Evolutionary conservation across 495 filamentous ascomycete genomes (phyloP).

Genomic region (Letharia columbiana): DNA sequence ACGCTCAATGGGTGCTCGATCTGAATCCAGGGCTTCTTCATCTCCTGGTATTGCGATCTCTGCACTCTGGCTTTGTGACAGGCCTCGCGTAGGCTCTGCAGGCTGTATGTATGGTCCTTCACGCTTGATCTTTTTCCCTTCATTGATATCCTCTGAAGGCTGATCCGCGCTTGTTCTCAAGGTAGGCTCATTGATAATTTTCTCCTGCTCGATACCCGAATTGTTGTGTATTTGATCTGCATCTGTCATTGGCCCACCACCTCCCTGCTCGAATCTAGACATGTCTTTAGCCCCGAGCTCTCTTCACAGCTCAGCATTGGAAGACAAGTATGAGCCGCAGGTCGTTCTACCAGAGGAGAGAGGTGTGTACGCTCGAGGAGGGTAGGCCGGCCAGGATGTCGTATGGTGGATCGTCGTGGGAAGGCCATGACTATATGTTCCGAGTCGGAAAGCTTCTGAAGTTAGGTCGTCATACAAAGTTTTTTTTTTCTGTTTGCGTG

Average conservation of each 20-base stretch:
- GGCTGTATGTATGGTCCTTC: not conserved
- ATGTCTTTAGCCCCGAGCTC: not conserved
- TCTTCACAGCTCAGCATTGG: not conserved
- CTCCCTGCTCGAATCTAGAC: not conserved
- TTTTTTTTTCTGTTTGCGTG: not conserved
- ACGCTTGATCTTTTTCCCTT: not conserved
- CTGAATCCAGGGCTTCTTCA: conserved; percentile 8
- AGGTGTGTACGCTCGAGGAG: not conserved
- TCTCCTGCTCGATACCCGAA: not conserved
- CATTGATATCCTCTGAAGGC: not conserved
- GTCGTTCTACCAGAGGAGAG: not conserved
- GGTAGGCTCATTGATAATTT: not conserved
- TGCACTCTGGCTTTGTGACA: not conserved
- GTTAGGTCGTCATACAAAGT: not conserved
- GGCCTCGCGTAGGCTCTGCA: not conserved
- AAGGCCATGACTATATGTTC: not conserved
- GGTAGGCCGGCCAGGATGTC: not conserved
- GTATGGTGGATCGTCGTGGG: not conserved
- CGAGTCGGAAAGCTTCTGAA: not conserved
- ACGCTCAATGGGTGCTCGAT: conserved; percentile 45
- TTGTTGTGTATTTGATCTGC: not conserved
- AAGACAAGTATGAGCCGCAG: not conserved
- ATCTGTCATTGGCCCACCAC: not conserved
- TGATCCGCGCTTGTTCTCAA: not conserved
- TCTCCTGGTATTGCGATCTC: not conserved